phyloP scores from a whole-genome alignment of 371 early-diverging fungal species.

The Saksenaea vasiformis region DNA sequence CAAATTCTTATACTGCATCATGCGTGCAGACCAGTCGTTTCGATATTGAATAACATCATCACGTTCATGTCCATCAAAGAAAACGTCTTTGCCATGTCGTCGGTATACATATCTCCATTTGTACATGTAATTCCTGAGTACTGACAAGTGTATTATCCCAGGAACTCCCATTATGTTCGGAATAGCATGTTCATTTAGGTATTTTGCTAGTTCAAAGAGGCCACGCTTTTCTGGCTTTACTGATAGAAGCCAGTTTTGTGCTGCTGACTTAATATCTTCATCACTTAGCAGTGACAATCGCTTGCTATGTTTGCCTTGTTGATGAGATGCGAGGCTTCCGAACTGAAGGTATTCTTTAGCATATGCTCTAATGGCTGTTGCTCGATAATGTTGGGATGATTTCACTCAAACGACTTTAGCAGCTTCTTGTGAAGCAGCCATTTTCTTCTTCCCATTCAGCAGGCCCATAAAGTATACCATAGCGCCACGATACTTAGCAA shows the following conservation, averaged over 20 bases:
- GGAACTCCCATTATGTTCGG: background rate
- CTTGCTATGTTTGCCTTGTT: slow-evolving; percentile 8
- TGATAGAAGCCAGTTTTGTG: background rate
- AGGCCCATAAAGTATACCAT: background rate
- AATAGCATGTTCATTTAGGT: background rate
- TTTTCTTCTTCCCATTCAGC: background rate
- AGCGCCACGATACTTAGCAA: background rate
- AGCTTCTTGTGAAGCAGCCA: background rate
- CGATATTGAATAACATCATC: slow-evolving; percentile 11
- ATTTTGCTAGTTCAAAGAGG: background rate
- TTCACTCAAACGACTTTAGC: background rate
- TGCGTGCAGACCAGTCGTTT: slow-evolving; percentile 1
- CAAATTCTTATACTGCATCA: background rate
- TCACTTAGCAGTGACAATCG: background rate
- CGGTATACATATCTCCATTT: slow-evolving; percentile 11
- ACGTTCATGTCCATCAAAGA: slow-evolving; percentile 14
- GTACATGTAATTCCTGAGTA: background rate
- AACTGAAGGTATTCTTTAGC: slow-evolving; percentile 5
- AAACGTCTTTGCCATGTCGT: slow-evolving; percentile 4
- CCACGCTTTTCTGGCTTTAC: background rate
- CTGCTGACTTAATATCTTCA: background rate
- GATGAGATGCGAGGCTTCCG: background rate
- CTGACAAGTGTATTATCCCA: background rate
- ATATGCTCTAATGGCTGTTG: background rate
- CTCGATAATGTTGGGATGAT: background rate